Percentiles rank a stretch among this genome's conserved stretches.
These are phyloP conservation scores for Phylloporus scabripes DNA, from an alignment of 768 basidiomycete species.

Conservation along the genomic window DNA sequence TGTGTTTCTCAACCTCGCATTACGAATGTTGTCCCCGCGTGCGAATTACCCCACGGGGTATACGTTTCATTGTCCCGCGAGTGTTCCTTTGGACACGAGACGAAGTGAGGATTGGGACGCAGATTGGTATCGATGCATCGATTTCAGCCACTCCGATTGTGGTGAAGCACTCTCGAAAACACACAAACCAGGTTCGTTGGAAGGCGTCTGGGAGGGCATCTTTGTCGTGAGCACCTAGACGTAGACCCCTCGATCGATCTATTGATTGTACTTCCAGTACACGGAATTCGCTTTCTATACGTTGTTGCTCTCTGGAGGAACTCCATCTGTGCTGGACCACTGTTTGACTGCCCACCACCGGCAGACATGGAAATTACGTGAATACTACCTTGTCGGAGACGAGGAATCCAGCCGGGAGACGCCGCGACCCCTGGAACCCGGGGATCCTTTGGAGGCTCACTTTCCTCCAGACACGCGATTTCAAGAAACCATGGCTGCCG, in stretches of 20 bases:
- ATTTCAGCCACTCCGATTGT: conserved; percentile 29
- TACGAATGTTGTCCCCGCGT: conserved; percentile 16
- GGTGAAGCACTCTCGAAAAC: conserved; percentile 36
- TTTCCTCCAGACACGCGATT: conserved; percentile 51
- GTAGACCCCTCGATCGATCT: background rate
- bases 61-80: conserved; percentile 13
- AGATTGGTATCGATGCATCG: conserved; percentile 61
- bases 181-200: conserved; percentile 62
- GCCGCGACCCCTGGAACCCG: conserved; percentile 41
- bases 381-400: conserved; percentile 55
- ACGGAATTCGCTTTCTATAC: conserved; percentile 84
- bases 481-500: conserved; percentile 42
- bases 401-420: conserved; percentile 10
- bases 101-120: conserved; percentile 58
- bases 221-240: conserved; percentile 55
- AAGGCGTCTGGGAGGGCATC: conserved; percentile 76
- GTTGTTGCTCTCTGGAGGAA: conserved; percentile 61
- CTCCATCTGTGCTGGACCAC: conserved; percentile 61
- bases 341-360: conserved; percentile 77
- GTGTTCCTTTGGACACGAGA: conserved; percentile 8
- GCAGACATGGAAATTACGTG: conserved; percentile 85
- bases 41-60: background rate
- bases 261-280: conserved; percentile 42
- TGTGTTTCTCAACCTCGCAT: conserved; percentile 53
- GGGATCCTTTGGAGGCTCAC: conserved; percentile 59